These are phyloP conservation scores for Passalora sequoiae DNA, from an alignment of 2,329 filamentous ascomycete genomes.

Conservation along the genomic window DNA sequence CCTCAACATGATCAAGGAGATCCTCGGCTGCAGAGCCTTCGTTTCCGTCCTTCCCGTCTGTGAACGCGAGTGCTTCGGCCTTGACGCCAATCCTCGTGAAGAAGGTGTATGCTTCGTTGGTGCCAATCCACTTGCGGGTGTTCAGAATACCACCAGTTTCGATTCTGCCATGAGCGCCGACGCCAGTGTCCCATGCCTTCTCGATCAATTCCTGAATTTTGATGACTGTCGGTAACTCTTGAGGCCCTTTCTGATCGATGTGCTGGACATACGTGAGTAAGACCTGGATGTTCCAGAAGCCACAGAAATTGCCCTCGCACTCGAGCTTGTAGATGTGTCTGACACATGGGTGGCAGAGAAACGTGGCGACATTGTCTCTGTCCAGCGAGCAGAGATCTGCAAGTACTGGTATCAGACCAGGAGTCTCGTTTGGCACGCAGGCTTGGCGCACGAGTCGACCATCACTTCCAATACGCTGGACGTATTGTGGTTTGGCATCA, in stretches of 20 bases:
- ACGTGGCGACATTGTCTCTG: constrained; percentile 61
- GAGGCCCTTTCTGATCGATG: constrained; percentile 19
- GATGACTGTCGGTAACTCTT: constrained; percentile 66
- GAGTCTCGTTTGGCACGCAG: constrained; percentile 42
- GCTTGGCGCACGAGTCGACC: constrained; percentile 40
- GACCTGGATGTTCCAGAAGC: constrained; percentile 94
- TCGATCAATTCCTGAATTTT: constrained; percentile 83
- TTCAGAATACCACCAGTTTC: constrained; percentile 83
- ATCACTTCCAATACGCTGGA: constrained; percentile 40
- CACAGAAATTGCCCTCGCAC: constrained; percentile 86
- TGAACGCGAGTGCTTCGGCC: constrained; percentile 49
- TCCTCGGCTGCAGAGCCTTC: constrained; percentile 48
- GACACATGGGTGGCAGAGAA: constrained; percentile 70
- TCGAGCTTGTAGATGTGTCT: constrained; percentile 76
- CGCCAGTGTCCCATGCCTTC: constrained; percentile 77
- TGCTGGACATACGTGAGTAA: constrained; percentile 67
- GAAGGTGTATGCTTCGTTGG: constrained; percentile 79
- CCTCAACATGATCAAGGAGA: constrained; percentile 63
- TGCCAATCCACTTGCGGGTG: constrained; percentile 95
- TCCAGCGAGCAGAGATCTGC: constrained; percentile 55
- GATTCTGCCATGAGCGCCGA: constrained; percentile 65
- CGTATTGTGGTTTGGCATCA: constrained; percentile 36
- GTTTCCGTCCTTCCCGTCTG: constrained; percentile 34
- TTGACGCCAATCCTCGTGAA: constrained; percentile 60
- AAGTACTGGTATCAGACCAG: constrained; percentile 42